Evolutionary conservation across 441 rosid genomes (phyloP), one percentile per base, ranked within the genome.

Genomic region (Syzygium malaccense): DNA sequence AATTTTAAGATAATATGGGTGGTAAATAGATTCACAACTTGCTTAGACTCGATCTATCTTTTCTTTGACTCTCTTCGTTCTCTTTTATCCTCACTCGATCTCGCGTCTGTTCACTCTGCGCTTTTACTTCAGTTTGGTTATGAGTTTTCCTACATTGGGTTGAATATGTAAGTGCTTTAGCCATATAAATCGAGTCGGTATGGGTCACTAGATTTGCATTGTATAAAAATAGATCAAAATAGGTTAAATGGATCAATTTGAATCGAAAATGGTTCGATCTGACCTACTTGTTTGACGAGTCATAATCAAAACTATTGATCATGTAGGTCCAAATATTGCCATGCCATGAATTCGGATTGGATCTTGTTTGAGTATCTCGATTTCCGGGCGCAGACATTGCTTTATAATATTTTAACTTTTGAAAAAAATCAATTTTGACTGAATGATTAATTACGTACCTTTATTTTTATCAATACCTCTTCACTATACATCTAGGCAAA

Each of bases 51-150:
- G 7, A 1, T 5, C 0, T 2, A 0, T 4, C 1, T 45, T 45
- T 3, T n/a, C 0, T 15, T 14, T n/a, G 7, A 7, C 10, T 62
- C 8, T 60, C 4, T 60, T 60, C 1, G 0, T 32, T 60, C 17
- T 23, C 0, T 55, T 0, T 56, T 12, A 1, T 1, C 7, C 30
- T 62, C 71, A n/a, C 19, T n/a, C 2, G 7, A 62, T 62, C 19
- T 6, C 0, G 0, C 4, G 3, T 4, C 7, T 0, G 0, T 19
- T 62, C 20, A 0, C 19, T 15, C 5, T 4, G 0, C 14, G 37
- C 19, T 62, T 8, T 62, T 8, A 14, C 19, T 9, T n/a, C 7
- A 4, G 19, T 62, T 62, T n/a, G 15, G 5, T 62, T n/a, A n/a
- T n/a, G 10, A n/a, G 30, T 62, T n/a, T 14, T n/a, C 71, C 14